These are phyloP conservation scores for Oemleria cerasiformis DNA, from an alignment of 306 rosid species.

Conservation along the genomic window DNA sequence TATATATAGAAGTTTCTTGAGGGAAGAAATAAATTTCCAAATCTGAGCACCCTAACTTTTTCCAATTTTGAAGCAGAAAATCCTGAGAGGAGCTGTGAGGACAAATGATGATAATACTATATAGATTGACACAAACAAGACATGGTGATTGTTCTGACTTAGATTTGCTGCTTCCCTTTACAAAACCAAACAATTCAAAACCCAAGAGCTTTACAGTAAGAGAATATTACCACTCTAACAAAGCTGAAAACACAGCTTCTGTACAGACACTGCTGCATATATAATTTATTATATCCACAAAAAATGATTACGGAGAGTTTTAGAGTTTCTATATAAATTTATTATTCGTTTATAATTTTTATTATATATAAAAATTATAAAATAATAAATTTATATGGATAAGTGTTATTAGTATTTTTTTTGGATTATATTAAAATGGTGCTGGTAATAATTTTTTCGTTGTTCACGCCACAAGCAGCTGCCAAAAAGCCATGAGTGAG, in stretches of 20 bases:
- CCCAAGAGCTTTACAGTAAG: conserved; percentile 40
- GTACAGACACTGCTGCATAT: not conserved
- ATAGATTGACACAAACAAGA: conserved; percentile 74
- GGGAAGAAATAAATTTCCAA: conserved; percentile 46
- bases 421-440: no score
- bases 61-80: conserved; percentile 38
- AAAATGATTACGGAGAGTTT: no score
- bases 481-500: conserved; percentile 39
- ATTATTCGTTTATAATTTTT: not conserved
- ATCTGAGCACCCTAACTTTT: conserved; percentile 37
- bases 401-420: no score
- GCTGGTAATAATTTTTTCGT: conserved; percentile 36
- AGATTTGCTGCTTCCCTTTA: conserved; percentile 60
- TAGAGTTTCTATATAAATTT: no score
- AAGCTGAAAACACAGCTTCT: conserved; percentile 24
- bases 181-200: conserved; percentile 45
- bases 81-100: conserved; percentile 13
- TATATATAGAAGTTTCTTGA: conserved; percentile 66
- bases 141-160: conserved; percentile 61
- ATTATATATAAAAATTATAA: not conserved
- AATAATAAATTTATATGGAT: no score
- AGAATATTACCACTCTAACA: conserved; percentile 48
- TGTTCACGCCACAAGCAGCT: conserved; percentile 48
- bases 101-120: conserved; percentile 29
- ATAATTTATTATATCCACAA: no score